A percentile compares a stretch with the other conserved stretches of the same genome.
phyloP scores from a whole-genome alignment of 176 grass and related monocot genomes.

The Eleusine coracana region DNA sequence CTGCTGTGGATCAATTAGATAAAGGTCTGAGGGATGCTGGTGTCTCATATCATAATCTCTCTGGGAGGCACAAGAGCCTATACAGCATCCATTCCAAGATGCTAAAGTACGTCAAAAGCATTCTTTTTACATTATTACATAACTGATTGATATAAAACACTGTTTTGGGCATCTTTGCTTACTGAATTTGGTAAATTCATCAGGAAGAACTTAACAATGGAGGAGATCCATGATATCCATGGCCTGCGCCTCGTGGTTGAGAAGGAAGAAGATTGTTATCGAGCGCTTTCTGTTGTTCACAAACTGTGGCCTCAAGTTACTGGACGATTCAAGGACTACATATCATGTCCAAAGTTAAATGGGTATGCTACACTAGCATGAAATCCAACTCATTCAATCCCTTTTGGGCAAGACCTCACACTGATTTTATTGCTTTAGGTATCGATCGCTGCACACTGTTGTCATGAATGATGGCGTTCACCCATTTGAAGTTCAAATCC shows the following conservation, averaged over 20 bases:
- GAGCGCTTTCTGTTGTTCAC: constrained; percentile 55
- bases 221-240: constrained; percentile 68
- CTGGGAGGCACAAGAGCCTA: constrained; percentile 66
- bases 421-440: constrained; percentile 46
- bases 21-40: constrained; percentile 54
- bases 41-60: constrained; percentile 63
- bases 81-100: constrained; percentile 66
- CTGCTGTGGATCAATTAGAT: constrained; percentile 54
- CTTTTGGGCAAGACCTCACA: not conserved
- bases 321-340: constrained; percentile 71
- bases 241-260: constrained; percentile 60
- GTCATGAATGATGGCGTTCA: constrained; percentile 46
- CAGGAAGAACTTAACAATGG: constrained; percentile 78
- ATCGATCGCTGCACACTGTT: constrained; percentile 68
- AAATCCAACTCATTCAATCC: not conserved
- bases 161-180: constrained; percentile 17
- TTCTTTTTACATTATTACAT: constrained; percentile 18
- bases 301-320: constrained; percentile 50
- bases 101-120: constrained; percentile 57
- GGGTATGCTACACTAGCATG: constrained; percentile 52
- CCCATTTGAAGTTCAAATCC: constrained; percentile 66
- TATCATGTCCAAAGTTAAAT: constrained; percentile 59
- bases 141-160: not conserved
- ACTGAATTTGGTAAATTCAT: constrained; percentile 21
- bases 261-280: constrained; percentile 54